phyloP scores from a whole-genome alignment of 1,284 basidiomycete species.

The Polyporus tsugae region DNA sequence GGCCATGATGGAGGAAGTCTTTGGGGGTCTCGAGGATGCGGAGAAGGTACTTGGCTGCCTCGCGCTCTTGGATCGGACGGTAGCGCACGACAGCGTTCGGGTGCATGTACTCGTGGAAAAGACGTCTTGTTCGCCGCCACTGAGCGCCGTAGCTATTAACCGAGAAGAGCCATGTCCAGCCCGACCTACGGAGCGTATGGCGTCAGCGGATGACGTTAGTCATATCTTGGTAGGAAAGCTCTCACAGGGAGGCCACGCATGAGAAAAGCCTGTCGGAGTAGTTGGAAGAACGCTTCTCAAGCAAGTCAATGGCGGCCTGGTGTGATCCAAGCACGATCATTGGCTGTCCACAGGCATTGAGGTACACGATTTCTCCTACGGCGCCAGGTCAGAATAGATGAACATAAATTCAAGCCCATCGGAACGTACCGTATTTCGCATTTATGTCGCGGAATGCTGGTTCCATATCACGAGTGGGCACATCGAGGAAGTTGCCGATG shows the following conservation, averaged over 20 bases:
- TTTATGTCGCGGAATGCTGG: constrained; percentile 4
- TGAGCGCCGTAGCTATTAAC: constrained; percentile 1
- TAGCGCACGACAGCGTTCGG: constrained; percentile 13
- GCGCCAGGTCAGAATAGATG: neutral
- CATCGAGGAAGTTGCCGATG: constrained; percentile 19
- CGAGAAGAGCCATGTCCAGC: constrained; percentile 10
- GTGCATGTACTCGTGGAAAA: constrained; percentile 24
- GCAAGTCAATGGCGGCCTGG: constrained; percentile 44
- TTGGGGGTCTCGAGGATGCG: constrained; percentile 16
- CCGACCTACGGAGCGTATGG: neutral
- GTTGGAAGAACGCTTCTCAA: constrained; percentile 50
- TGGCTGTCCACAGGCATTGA: constrained; percentile 23
- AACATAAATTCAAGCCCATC: neutral
- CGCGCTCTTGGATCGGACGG: constrained; percentile 13
- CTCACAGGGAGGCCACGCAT: constrained; percentile 23
- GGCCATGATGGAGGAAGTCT: constrained; percentile 19
- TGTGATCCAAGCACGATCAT: constrained; percentile 29
- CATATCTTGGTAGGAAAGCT: neutral
- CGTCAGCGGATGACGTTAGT: neutral
- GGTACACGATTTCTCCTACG: constrained; percentile 25
- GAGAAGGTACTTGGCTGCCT: constrained; percentile 16
- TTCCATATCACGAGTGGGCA: constrained; percentile 11
- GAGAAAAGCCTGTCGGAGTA: constrained; percentile 27
- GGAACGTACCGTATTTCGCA: neutral
- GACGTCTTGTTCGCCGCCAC: constrained; percentile 19